Percentiles rank a stretch among this genome's conserved stretches.
Conservation (phyloP, 352 stramenopile genomes). For the Phytophthora quininea region DNA sequence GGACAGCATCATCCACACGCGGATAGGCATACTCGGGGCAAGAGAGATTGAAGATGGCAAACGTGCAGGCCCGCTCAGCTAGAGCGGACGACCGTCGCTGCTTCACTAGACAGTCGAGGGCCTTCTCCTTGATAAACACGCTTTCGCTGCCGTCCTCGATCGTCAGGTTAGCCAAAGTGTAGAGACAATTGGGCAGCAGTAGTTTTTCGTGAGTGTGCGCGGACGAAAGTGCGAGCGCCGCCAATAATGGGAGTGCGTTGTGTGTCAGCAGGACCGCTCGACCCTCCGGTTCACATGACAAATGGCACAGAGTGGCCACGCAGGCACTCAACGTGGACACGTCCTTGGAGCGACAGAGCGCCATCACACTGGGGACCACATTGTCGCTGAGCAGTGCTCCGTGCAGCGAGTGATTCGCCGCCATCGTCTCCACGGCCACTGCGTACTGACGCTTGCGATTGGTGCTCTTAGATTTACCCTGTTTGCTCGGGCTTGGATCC, state of each 20-base stretch:
- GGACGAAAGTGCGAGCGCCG: constrained; percentile 35
- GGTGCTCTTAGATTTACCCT: constrained; percentile 32
- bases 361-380: constrained; percentile 62
- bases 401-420: constrained; percentile 55
- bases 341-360: constrained; percentile 71
- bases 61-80: constrained; percentile 48
- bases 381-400: constrained; percentile 61
- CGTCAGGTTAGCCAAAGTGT: constrained; percentile 70
- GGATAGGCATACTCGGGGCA: constrained; percentile 71
- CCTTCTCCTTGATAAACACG: constrained; percentile 77
- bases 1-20: constrained; percentile 68
- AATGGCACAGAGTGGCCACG: constrained; percentile 62
- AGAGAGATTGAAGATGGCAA: constrained; percentile 73
- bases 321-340: constrained; percentile 52
- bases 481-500: constrained; percentile 21
- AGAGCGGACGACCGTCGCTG: constrained; percentile 45
- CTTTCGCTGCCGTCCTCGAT: constrained; percentile 75
- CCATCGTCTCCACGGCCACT: constrained; percentile 71
- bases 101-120: constrained; percentile 62
- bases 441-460: constrained; percentile 72
- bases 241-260: constrained; percentile 51
- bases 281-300: constrained; percentile 50
- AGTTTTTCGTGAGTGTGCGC: constrained; percentile 32
- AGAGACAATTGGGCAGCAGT: constrained; percentile 52
- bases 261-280: constrained; percentile 61